Conservation (phyloP, 2,329 filamentous ascomycete genomes). For the Phaeosphaeriaceae sp. region DNA sequence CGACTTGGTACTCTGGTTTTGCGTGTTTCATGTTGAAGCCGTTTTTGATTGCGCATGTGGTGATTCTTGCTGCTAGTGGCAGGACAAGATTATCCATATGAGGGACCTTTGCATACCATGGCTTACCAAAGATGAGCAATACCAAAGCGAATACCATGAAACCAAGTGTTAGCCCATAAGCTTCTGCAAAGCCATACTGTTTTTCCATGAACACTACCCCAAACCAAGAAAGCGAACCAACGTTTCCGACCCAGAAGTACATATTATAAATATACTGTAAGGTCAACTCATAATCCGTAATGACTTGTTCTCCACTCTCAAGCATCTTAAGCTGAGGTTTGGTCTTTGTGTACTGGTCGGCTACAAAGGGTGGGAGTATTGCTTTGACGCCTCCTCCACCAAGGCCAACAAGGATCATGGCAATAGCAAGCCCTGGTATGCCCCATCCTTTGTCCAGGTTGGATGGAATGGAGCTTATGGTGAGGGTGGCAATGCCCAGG, state of each 20-base stretch:
- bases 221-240: constrained; percentile 69
- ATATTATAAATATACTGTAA: constrained; percentile 50
- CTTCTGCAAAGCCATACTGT: constrained; percentile 70
- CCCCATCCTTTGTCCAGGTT: constrained; percentile 30
- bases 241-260: constrained; percentile 58
- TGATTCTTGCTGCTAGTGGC: constrained; percentile 31
- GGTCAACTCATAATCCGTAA: constrained; percentile 43
- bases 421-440: constrained; percentile 31
- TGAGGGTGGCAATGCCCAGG: constrained; percentile 29
- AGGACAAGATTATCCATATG: constrained; percentile 29
- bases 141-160: constrained; percentile 68
- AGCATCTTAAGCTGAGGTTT: constrained; percentile 24
- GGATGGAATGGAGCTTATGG: constrained; percentile 25
- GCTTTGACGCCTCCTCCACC: constrained; percentile 49
- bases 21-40: constrained; percentile 35
- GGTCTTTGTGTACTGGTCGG: constrained; percentile 42
- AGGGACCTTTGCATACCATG: constrained; percentile 26
- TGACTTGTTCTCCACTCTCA: constrained; percentile 41
- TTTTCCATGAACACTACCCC: constrained; percentile 72
- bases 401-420: constrained; percentile 48
- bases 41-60: constrained; percentile 34
- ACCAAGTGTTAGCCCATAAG: constrained; percentile 66
- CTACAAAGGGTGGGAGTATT: constrained; percentile 45
- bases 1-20: constrained; percentile 33
- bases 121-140: constrained; percentile 53